Percentiles rank a stretch among this genome's conserved stretches.
These are phyloP conservation scores for Coemansia interrupta DNA, from an alignment of 192 early-diverging fungal species.

Conservation along the genomic window DNA sequence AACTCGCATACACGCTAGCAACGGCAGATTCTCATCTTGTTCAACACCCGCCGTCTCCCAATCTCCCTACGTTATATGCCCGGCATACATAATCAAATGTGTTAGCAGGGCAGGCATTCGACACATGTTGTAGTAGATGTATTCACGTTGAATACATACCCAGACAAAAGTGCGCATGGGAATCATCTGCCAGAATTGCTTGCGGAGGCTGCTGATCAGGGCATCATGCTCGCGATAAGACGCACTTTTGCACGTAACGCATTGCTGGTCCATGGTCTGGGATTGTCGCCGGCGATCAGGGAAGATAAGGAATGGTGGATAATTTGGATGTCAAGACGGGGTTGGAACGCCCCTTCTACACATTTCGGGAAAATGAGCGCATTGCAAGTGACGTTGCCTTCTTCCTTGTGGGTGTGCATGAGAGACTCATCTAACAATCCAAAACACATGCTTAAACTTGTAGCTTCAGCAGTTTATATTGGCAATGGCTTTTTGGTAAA, in stretches of 20 bases:
- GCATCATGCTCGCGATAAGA: constrained; percentile 47
- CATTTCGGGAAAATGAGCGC: no score
- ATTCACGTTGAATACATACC: constrained; percentile 10
- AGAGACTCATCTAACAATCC: no score
- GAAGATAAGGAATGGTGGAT: neutral
- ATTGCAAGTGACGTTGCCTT: no score
- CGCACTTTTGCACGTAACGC: constrained; percentile 42
- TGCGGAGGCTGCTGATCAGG: constrained; percentile 37
- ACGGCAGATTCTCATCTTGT: constrained; percentile 21
- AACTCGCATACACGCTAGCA: constrained; percentile 31
- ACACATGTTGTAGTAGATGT: neutral
- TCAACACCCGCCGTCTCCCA: constrained; percentile 25
- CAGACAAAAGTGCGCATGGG: constrained; percentile 40
- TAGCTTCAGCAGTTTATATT: no score
- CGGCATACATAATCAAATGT: neutral
- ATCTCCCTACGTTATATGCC: constrained; percentile 17
- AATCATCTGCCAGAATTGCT: constrained; percentile 55
- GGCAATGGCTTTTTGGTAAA: no score
- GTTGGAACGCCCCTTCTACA: no score
- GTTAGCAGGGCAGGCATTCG: neutral
- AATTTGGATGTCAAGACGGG: neutral
- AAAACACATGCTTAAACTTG: no score
- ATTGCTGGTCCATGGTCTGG: constrained; percentile 34
- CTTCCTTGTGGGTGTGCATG: no score
- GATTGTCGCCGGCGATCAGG: neutral